Evolutionary conservation across 129 eudicot species (phyloP), one percentile per base, ranked within the genome.

Genomic region (Escallonia herrerae): DNA sequence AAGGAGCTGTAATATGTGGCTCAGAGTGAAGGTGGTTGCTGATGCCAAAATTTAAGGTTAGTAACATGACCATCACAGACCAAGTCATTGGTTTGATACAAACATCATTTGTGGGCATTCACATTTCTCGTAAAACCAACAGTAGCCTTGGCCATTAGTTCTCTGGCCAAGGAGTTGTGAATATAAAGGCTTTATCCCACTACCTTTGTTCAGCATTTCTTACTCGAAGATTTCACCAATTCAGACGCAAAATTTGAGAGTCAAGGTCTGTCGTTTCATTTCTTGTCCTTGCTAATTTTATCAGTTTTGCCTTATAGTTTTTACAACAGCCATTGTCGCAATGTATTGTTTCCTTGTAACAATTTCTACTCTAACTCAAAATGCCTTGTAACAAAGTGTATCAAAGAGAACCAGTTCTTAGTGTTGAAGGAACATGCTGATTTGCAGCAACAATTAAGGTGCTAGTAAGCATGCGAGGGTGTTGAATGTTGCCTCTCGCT

Each of bases 141-240:
- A 56, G 4, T 43, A 53, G 57, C 58, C 58, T 67, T 60, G 63
- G 73, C 84, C 77, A 72, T 40, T 8, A 37, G 41, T 63, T 79
- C 55, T 70, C n/a, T 39, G 41, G 45, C 3, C 7, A 4, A 60
- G 63, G 47, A 45, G 5, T 15, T 47, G 57, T 51, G 14, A 22
- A 9, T 3, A 49, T 61, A 45, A 47, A 79, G 47, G 49, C 66
- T 56, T 15, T 11, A 44, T 40, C 42, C n/a, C 41, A 43, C 45
- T 8, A 10, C 56, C 11, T 47, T 15, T 50, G 12, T 63, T 63
- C 15, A 13, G 22, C n/a, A 51, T 12, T 37, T 54, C 15, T 33
- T 43, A 13, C 11, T 47, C 15, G 7, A 5, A 47, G 68, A 51
- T 40, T n/a, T n/a, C 14, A 55, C 1, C 33, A 22, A 22, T 22